A percentile compares a stretch with the other conserved stretches of the same genome.
These are phyloP conservation scores for Diutina sp. DNA, from an alignment of 1,139 yeast species.

Conservation along the genomic window DNA sequence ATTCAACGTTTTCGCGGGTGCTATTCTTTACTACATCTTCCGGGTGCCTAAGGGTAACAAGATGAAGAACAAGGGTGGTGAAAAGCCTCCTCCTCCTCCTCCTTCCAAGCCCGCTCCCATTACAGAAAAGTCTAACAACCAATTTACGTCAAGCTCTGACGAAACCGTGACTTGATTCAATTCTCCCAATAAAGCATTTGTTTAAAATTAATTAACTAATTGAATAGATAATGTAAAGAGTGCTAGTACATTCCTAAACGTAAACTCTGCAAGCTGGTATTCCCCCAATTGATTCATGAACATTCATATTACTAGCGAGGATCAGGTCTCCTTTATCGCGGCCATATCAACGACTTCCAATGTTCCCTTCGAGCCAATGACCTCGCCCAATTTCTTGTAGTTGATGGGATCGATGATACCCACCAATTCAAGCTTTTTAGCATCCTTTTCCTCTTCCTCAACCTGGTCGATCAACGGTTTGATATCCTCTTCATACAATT, in stretches of 20 bases:
- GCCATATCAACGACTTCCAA: conserved; percentile 89
- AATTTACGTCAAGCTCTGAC: neutral
- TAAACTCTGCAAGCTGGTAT: neutral
- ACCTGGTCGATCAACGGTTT: conserved; percentile 38
- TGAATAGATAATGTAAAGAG: neutral
- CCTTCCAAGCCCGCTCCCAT: neutral
- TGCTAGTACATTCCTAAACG: neutral
- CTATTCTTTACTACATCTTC: conserved; percentile 14
- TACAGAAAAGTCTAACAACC: neutral
- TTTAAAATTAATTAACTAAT: too few species aligned
- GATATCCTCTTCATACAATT: conserved; percentile 34
- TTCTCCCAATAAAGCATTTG: neutral
- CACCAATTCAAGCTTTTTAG: conserved; percentile 42
- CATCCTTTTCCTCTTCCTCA: conserved; percentile 38
- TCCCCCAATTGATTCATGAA: too few species aligned
- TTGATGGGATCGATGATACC: conserved; percentile 84
- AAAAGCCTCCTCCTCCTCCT: neutral
- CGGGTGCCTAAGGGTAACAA: conserved; percentile 17
- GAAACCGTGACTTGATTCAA: neutral
- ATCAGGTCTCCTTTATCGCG: conserved; percentile 35
- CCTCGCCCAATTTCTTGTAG: conserved; percentile 34
- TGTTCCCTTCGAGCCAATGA: conserved; percentile 28
- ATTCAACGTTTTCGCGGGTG: conserved; percentile 11
- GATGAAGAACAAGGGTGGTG: conserved; percentile 2
- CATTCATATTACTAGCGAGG: too few species aligned